Conservation (phyloP, 371 early-diverging fungal species). For the Mucor racemosus region DNA sequence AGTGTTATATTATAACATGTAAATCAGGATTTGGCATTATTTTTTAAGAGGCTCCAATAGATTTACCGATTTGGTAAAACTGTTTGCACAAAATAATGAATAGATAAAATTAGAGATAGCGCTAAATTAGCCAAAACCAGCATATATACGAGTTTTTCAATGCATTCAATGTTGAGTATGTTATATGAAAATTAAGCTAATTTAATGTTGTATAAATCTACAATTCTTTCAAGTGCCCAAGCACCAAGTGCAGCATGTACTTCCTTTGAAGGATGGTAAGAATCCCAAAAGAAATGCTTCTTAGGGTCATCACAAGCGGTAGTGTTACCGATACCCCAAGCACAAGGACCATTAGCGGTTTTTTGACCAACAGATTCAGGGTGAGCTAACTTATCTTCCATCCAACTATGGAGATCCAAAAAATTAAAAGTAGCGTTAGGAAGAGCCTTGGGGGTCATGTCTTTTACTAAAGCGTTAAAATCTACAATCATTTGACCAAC, state of each 20-base stretch:
- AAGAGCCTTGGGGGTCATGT: conserved; percentile 15
- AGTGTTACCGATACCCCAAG: conserved; percentile 26
- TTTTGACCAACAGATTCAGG: conserved; percentile 21
- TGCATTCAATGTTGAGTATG: too few species aligned
- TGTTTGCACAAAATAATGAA: too few species aligned
- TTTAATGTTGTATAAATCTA: too few species aligned
- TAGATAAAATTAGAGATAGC: too few species aligned
- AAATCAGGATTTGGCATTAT: too few species aligned
- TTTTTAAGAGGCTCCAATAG: too few species aligned
- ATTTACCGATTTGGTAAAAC: too few species aligned
- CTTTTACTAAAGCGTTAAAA: conserved; percentile 21
- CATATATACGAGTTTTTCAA: too few species aligned
- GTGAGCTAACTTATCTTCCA: conserved; percentile 13
- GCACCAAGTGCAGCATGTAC: conserved; percentile 28
- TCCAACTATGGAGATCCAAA: conserved; percentile 16
- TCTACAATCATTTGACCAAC: conserved; percentile 12
- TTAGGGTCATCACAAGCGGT: conserved; percentile 22
- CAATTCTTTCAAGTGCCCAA: conserved; percentile 2
- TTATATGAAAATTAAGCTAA: too few species aligned
- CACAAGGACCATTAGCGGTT: conserved; percentile 35
- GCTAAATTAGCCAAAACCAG: too few species aligned
- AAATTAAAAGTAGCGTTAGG: conserved; percentile 16
- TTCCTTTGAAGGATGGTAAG: conserved; percentile 31
- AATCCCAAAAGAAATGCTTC: conserved; percentile 29
- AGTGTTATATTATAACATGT: too few species aligned